A percentile compares a stretch with the other conserved stretches of the same genome.
These are phyloP conservation scores for Vitis rotundifolia DNA, from an alignment of 164 flowering plant genomes.

Conservation along the genomic window DNA sequence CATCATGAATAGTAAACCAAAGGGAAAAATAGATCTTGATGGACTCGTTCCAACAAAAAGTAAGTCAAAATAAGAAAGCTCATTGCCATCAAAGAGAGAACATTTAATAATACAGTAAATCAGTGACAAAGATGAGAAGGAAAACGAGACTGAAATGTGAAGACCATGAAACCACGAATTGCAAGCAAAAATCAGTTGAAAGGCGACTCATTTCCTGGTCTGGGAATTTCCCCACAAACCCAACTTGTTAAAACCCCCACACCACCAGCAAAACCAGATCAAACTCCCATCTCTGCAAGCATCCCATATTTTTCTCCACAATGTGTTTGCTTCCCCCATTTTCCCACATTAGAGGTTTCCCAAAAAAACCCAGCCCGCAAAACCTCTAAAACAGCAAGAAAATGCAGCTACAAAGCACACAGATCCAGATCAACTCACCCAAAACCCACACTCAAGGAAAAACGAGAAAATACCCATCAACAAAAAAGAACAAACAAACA, in stretches of 20 bases:
- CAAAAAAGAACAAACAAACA: conserved; percentile 1
- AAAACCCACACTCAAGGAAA: background rate
- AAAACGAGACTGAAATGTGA: background rate
- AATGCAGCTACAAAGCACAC: conserved; percentile 5
- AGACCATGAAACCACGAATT: background rate
- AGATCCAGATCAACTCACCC: conserved; percentile 25
- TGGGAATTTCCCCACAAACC: background rate
- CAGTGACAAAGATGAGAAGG: background rate
- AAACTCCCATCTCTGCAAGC: background rate
- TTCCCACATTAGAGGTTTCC: conserved; percentile 1
- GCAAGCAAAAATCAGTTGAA: background rate
- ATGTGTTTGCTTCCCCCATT: background rate
- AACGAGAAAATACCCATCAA: background rate
- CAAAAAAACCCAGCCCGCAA: background rate
- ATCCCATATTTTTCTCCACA: background rate
- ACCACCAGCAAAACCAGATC: conserved; percentile 6
- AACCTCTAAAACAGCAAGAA: background rate
- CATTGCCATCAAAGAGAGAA: background rate
- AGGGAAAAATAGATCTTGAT: conserved; percentile 17
- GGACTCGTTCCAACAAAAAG: conserved; percentile 1
- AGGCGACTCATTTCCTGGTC: background rate
- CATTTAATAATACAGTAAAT: background rate
- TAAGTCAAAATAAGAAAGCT: background rate
- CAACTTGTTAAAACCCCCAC: conserved; percentile 8
- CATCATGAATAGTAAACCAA: no score